Percentiles rank a stretch among this genome's conserved stretches.
Conservation (phyloP, 192 early-diverging fungal species). For the Piromyces finnis region DNA sequence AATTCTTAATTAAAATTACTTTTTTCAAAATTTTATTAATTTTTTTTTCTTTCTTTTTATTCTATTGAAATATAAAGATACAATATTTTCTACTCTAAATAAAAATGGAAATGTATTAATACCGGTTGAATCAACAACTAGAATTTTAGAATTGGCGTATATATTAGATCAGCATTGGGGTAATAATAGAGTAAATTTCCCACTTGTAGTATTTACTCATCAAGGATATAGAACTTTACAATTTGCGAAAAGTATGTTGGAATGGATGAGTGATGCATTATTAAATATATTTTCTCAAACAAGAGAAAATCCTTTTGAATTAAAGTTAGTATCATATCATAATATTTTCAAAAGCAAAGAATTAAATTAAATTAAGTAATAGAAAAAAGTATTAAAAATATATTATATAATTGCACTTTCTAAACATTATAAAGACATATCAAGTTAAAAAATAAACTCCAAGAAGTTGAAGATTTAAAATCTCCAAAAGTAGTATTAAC, state of each 20-base stretch:
- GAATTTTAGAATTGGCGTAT: constrained; percentile 79
- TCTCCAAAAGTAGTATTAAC: constrained; percentile 75
- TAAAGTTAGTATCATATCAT: constrained; percentile 59
- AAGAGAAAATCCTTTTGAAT: constrained; percentile 75
- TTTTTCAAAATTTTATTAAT: too few species aligned
- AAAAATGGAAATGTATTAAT: constrained; percentile 65
- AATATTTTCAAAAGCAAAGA: too few species aligned
- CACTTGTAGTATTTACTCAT: constrained; percentile 61
- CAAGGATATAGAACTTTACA: constrained; percentile 55
- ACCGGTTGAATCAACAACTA: constrained; percentile 73
- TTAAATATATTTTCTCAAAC: constrained; percentile 46
- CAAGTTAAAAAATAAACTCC: constrained; percentile 35
- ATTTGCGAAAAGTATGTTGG: constrained; percentile 75
- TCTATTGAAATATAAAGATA: constrained; percentile 18
- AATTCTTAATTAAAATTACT: too few species aligned
- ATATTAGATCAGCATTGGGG: constrained; percentile 78
- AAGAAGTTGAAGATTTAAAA: constrained; percentile 44
- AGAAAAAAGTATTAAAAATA: not conserved
- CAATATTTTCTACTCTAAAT: constrained; percentile 35
- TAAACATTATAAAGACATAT: not conserved
- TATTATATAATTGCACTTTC: too few species aligned
- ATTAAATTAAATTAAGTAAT: too few species aligned
- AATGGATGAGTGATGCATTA: constrained; percentile 87
- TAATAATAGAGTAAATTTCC: constrained; percentile 30
- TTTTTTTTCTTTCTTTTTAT: not conserved